Percentiles rank a stretch among this genome's conserved stretches.
These are phyloP conservation scores for Oxyria digyna DNA, from an alignment of 148 eudicot genomes.

Conservation along the genomic window DNA sequence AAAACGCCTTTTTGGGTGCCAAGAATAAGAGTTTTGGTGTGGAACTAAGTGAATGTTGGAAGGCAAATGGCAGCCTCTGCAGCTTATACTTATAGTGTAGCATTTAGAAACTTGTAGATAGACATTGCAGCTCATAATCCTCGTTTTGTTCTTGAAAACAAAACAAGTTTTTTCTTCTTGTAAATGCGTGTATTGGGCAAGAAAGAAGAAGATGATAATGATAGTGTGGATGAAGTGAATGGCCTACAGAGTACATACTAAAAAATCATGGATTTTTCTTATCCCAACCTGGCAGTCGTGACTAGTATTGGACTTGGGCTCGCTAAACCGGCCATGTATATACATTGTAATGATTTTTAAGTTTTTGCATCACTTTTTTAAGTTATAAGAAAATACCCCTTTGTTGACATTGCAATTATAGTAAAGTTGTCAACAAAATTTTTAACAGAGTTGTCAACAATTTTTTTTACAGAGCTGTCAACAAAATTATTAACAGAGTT, in stretches of 20 bases:
- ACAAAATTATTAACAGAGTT: too few species aligned
- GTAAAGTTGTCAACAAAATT: too few species aligned
- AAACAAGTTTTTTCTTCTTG: neutral
- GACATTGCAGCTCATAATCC: neutral
- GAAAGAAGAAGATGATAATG: neutral
- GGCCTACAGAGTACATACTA: neutral
- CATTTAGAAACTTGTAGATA: neutral
- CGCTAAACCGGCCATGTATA: neutral
- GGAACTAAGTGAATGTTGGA: neutral
- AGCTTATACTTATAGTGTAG: neutral
- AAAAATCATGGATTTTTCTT: neutral
- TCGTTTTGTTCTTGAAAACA: neutral
- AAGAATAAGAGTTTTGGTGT: neutral
- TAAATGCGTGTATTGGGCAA: neutral
- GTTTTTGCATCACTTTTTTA: too few species aligned
- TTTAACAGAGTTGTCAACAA: too few species aligned
- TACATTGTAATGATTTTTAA: too few species aligned
- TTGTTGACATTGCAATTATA: too few species aligned
- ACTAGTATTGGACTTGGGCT: neutral
- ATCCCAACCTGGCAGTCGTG: neutral
- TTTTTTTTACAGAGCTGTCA: too few species aligned
- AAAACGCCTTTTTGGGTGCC: neutral
- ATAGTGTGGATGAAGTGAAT: slow-evolving; percentile 3
- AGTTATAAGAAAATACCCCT: too few species aligned
- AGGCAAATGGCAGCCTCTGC: neutral